Base-by-base conservation (phyloP, 2,329 filamentous ascomycete species). In the Metarhizium sp. region DNA sequence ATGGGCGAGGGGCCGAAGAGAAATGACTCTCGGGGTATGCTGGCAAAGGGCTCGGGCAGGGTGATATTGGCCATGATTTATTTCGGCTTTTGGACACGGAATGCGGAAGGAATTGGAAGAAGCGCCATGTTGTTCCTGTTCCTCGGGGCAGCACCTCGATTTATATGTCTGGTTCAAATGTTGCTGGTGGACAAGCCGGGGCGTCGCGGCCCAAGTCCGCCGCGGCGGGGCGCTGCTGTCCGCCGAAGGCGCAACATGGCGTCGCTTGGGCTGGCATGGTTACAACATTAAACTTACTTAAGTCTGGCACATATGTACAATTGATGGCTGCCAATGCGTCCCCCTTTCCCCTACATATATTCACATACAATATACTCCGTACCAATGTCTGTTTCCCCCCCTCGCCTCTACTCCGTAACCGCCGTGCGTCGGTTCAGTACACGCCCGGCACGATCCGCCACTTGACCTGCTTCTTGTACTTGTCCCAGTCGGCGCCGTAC, bases 401-500 rank as follows among this genome's bases (percentile, higher is more conserved):
- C 40, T 43, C 40, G 8, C 34, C 4, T n/a, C 29, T 36, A 18
- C 29, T 55, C 3, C 4, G 1, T 25, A 25, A 4, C 25, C 20
- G 20, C 20, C 20, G 20, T 25, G 20, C 2, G 25, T 25, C 25
- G 25, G 25, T 25, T 25, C 25, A 95, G 71, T 95, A 95, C 11
- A 96, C 72, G 7, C 87, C 87, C 2, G 92, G 92, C 40, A 96
- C 71, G 57, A 96, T 92, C 63, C 85, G 81, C 70, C 82, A 95
- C 58, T 76, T 81, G 29, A 96, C 92, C 60, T 82, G 78, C 68
- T 82, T 82, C 70, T 86, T 90, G 69, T 96, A 96, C 70, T 83
- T 80, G 55, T 90, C 83, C 91, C 92, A 96, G 64, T 95, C 90
- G 59, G 84, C 84, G 4, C 91, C 91, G 67, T 96, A 96, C 77